Evolutionary conservation across 768 basidiomycete species (phyloP).

Genomic region (Hydnomerulius pinastri): DNA sequence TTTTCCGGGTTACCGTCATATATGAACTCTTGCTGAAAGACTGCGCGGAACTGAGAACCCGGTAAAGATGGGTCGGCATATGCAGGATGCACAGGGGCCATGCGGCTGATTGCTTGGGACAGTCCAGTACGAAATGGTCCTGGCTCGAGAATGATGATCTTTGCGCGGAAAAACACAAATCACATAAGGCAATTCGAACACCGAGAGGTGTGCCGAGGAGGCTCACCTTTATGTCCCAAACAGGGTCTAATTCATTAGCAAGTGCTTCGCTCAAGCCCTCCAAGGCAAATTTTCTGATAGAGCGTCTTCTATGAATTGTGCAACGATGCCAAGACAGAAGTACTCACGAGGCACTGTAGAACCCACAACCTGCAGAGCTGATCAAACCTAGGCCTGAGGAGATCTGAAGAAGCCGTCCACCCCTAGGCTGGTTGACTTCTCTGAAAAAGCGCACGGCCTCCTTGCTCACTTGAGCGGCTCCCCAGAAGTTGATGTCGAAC

Average conservation of each 20-base stretch:
- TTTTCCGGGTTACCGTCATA: constrained; percentile 17
- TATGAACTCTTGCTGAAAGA: too few species aligned
- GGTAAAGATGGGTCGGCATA: constrained; percentile 14
- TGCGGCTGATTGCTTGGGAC: neutral
- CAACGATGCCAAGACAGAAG: neutral
- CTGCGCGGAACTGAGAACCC: constrained; percentile 5
- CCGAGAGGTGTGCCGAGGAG: neutral
- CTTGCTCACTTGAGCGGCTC: constrained; percentile 21
- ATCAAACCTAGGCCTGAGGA: constrained; percentile 21
- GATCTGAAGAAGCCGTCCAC: constrained; percentile 30
- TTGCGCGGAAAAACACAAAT: neutral
- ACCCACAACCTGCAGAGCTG: constrained; percentile 3
- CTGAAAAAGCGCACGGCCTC: constrained; percentile 31
- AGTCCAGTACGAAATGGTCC: constrained; percentile 17
- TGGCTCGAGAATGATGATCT: constrained; percentile 6
- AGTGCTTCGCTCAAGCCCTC: constrained; percentile 31
- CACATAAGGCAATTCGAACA: neutral
- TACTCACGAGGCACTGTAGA: constrained; percentile 20
- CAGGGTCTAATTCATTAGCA: constrained; percentile 24
- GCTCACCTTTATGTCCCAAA: constrained; percentile 31
- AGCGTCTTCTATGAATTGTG: neutral
- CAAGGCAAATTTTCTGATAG: constrained; percentile 17
- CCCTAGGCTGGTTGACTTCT: constrained; percentile 31
- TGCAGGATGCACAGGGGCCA: constrained; percentile 10
- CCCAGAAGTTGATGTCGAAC: constrained; percentile 39